Evolutionary conservation across 2,329 filamentous ascomycete species (phyloP), one percentile per base, ranked within the genome.

Genomic region (Arachnomyces sp.): DNA sequence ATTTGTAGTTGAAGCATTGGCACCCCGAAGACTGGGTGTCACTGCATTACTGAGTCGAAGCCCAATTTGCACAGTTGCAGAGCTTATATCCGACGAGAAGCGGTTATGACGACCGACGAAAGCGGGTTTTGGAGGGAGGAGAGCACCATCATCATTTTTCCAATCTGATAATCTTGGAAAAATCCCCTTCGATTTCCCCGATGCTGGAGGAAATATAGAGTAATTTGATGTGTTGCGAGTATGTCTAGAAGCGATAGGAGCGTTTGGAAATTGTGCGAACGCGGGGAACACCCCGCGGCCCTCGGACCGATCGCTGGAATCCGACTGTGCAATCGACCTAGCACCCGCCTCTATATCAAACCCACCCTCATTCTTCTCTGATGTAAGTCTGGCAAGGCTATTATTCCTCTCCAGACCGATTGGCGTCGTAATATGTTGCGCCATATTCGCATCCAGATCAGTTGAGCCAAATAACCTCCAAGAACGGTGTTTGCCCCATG

Each of bases 31-130:
- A 11, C 14, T 20, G 4, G 41, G 35, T 12, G 46, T 34, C 13
- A 43, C 41, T 8, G 46, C 37, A 30, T 50, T 48, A 41, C 52
- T 54, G 3, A 56, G 43, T n/a, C 53, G 45, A 2, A 55, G 45
- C 12, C 53, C 53, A 33, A 56, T 56, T 32, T 54, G 53, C 2
- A 56, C 53, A 11, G 53, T 54, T 8, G 50, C 49, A 34, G 42
- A 37, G 37, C 49, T 54, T 13, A 50, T 38, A 28, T 52, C 45
- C 1, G 51, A 55, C 4, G 46, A 48, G 35, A 50, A 43, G 7
- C 50, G 49, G 16, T 46, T 43, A 37, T 55, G 51, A 3, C 37
- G 33, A 16, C 20, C 14, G 13, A 45, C 32, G 34, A 49, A 51
- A 13, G 42, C 31, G 29, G 48, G 42, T 32, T 38, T 42, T 20